Percentiles rank a stretch among this genome's conserved stretches.
These are phyloP conservation scores for Medicago ruthenica DNA, from an alignment of 306 rosid species.

Conservation along the genomic window DNA sequence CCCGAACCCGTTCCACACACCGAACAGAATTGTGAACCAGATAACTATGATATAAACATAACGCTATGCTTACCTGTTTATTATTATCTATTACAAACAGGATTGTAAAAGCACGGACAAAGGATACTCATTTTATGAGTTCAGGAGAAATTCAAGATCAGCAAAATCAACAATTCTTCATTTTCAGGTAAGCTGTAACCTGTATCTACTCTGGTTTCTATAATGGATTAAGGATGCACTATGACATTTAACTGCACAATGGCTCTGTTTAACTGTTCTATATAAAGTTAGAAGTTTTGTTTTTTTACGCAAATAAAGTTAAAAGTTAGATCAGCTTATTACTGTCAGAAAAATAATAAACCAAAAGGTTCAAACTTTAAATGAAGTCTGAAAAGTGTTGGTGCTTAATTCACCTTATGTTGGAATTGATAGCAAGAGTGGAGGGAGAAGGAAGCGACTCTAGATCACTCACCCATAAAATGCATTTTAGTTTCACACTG, in stretches of 20 bases:
- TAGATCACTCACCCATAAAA: slow-evolving; percentile 7
- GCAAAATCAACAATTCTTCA: slow-evolving; percentile 86
- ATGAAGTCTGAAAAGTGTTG: neutral
- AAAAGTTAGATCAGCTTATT: slow-evolving; percentile 11
- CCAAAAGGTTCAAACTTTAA: neutral
- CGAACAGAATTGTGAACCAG: neutral
- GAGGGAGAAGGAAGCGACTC: neutral
- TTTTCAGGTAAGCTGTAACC: slow-evolving; percentile 64
- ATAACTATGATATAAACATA: neutral
- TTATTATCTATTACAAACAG: slow-evolving; percentile 42
- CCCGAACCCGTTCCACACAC: neutral
- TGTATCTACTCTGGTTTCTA: slow-evolving; percentile 18
- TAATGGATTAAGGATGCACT: slow-evolving; percentile 7
- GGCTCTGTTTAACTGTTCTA: slow-evolving; percentile 14
- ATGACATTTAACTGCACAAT: slow-evolving; percentile 9
- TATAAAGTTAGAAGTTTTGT: neutral
- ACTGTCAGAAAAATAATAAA: neutral
- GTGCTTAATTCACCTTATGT: neutral
- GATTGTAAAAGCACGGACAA: slow-evolving; percentile 64
- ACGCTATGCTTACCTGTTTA: neutral
- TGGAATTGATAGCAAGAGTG: slow-evolving; percentile 11
- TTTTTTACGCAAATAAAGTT: neutral
- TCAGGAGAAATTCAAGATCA: slow-evolving; percentile 72
- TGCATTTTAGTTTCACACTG: slow-evolving; percentile 16
- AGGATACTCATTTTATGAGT: slow-evolving; percentile 66